Evolutionary conservation across 2,329 filamentous ascomycete species (phyloP).

Genomic region (Penicillium sp.): DNA sequence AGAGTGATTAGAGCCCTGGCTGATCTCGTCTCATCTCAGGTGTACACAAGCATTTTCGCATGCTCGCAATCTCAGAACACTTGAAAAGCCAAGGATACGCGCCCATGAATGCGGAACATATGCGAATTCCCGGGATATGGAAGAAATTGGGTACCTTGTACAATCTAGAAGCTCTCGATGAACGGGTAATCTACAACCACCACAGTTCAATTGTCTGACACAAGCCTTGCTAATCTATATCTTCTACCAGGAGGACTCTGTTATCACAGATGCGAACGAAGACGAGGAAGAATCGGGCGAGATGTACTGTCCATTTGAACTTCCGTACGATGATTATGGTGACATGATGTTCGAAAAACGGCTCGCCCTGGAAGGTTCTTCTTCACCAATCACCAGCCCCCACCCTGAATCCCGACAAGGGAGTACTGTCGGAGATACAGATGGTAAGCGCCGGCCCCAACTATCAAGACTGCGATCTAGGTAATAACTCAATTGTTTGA

Average conservation of each 20-base stretch:
- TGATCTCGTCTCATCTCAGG: conserved; percentile 48
- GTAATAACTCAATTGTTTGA: conserved; percentile 8
- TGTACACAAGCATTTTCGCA: conserved; percentile 92
- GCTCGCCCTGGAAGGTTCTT: conserved; percentile 48
- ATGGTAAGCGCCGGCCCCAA: conserved; percentile 40
- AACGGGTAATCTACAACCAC: conserved; percentile 66
- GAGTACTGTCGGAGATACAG: conserved; percentile 53
- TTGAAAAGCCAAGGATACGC: conserved; percentile 79
- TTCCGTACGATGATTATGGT: conserved; percentile 58
- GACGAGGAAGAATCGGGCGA: conserved; percentile 55
- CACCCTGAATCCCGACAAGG: conserved; percentile 44
- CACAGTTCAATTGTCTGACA: background rate
- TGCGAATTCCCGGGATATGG: conserved; percentile 90
- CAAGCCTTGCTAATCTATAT: conserved; percentile 25
- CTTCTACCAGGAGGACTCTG: conserved; percentile 54
- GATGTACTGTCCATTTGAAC: conserved; percentile 68
- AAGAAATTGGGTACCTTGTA: conserved; percentile 81
- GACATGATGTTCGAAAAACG: conserved; percentile 54
- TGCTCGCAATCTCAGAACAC: conserved; percentile 82
- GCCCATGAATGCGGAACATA: conserved; percentile 70
- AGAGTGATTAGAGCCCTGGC: background rate
- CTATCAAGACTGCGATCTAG: background rate
- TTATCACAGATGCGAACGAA: conserved; percentile 62
- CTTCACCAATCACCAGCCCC: conserved; percentile 44
- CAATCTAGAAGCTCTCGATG: conserved; percentile 83